These are phyloP conservation scores for Triangularia verruculosa DNA, from an alignment of 2,329 filamentous ascomycete genomes.

Conservation along the genomic window DNA sequence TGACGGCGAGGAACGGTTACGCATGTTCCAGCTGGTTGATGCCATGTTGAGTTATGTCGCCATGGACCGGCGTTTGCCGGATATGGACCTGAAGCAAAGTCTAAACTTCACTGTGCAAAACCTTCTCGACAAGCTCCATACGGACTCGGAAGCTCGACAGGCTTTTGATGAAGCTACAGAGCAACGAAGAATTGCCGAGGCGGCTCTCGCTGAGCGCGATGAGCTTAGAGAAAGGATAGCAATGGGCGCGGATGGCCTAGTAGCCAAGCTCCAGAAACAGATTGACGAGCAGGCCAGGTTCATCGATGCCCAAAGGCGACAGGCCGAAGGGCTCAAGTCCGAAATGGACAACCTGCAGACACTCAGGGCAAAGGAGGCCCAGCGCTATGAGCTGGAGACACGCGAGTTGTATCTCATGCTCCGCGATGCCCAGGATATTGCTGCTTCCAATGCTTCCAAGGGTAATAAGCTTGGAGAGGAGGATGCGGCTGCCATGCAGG, in stretches of 20 bases:
- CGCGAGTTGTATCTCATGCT: conserved; percentile 98
- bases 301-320: conserved; percentile 82
- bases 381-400: conserved; percentile 93
- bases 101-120: conserved; percentile 97
- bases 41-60: conserved; percentile 99
- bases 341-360: conserved; percentile 86
- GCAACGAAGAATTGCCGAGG: conserved; percentile 88
- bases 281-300: conserved; percentile 89
- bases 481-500: conserved; percentile 77
- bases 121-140: conserved; percentile 91
- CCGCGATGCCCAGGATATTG: conserved; percentile 92
- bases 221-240: conserved; percentile 88
- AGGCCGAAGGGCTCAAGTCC: conserved; percentile 82
- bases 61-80: conserved; percentile 92
- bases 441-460: conserved; percentile 74
- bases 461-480: conserved; percentile 54
- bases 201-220: conserved; percentile 92
- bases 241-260: conserved; percentile 86
- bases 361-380: conserved; percentile 82
- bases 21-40: conserved; percentile 97
- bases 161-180: conserved; percentile 89
- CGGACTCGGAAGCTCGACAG: conserved; percentile 89
- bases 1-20: conserved; percentile 83
- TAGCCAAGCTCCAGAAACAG: conserved; percentile 88
- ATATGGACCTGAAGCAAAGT: conserved; percentile 97